phyloP scores from a whole-genome alignment of 169 alveolate species.

The Eimeria maxima region DNA sequence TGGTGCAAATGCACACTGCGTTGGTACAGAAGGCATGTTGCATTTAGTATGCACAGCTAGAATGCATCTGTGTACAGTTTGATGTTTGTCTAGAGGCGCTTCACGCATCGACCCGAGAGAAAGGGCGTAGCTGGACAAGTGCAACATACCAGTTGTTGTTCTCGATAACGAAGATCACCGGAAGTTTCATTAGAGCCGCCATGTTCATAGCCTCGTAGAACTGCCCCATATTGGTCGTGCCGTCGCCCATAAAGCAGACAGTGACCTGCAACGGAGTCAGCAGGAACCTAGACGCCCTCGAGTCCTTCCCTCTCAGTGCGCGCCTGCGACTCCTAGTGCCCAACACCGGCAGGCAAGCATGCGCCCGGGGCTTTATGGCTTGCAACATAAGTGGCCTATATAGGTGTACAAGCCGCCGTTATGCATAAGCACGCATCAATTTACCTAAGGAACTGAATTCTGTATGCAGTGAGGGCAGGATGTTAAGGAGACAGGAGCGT shows the following conservation, averaged over 20 bases:
- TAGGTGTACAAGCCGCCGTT: neutral
- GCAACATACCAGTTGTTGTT: slow-evolving; percentile 89
- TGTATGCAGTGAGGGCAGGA: neutral
- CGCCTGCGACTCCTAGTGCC: neutral
- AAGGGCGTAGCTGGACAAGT: no score
- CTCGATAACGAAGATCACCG: slow-evolving; percentile 92
- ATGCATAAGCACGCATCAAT: neutral
- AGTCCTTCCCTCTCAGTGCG: neutral
- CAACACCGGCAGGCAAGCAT: neutral
- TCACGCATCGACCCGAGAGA: neutral
- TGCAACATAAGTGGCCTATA: neutral
- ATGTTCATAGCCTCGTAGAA: slow-evolving; percentile 93
- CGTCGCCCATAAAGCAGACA: slow-evolving; percentile 95
- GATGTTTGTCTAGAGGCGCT: neutral
- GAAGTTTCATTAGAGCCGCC: slow-evolving; percentile 94
- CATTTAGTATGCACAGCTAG: no score
- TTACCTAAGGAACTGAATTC: neutral
- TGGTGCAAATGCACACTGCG: no score
- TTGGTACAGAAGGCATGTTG: no score
- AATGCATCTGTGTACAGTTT: neutral
- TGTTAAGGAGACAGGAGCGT: neutral
- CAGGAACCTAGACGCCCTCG: neutral
- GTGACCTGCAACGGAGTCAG: slow-evolving; percentile 85
- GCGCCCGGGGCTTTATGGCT: neutral
- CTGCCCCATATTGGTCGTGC: slow-evolving; percentile 95